Conservation (phyloP, 495 filamentous ascomycete species). For the Rostrohypoxylon terebratum region DNA sequence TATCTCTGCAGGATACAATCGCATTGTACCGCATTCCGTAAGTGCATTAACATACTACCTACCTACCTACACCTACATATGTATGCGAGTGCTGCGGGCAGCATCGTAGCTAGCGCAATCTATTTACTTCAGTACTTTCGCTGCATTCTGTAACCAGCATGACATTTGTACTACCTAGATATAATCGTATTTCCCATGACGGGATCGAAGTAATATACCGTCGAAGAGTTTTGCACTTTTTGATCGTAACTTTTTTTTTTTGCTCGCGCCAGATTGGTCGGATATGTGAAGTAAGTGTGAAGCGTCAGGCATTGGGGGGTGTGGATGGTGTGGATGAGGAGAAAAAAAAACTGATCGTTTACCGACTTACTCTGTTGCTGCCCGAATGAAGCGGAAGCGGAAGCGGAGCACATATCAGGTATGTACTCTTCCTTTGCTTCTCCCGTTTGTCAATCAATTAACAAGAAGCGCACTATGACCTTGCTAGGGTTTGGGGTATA, state of each 20-base stretch:
- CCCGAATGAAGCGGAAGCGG: slow-evolving; percentile 53
- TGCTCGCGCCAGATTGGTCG: slow-evolving; percentile 26
- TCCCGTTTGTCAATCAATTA: slow-evolving; percentile 46
- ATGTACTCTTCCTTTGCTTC: slow-evolving; percentile 40
- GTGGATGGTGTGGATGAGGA: slow-evolving; percentile 39
- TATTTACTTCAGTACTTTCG: not conserved
- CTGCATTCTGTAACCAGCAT: slow-evolving; percentile 22
- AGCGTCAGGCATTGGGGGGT: slow-evolving; percentile 25
- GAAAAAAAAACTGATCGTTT: slow-evolving; percentile 46
- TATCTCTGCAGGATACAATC: slow-evolving; percentile 35
- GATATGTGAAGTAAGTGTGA: slow-evolving; percentile 6
- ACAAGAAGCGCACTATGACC: slow-evolving; percentile 35
- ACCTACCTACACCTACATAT: not conserved
- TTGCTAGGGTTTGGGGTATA: slow-evolving; percentile 21
- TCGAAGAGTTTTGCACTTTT: slow-evolving; percentile 10
- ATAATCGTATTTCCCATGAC: slow-evolving; percentile 8
- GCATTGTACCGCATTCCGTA: slow-evolving; percentile 30
- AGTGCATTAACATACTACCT: slow-evolving; percentile 20
- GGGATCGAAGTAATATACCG: slow-evolving; percentile 11
- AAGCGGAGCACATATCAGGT: slow-evolving; percentile 42
- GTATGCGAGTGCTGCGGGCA: slow-evolving; percentile 36
- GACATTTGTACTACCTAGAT: slow-evolving; percentile 9
- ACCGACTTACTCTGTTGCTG: slow-evolving; percentile 57
- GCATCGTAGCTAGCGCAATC: slow-evolving; percentile 29
- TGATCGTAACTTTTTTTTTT: slow-evolving; percentile 4